Base-by-base conservation (phyloP, 106 monocot species). In the Dendrobium huoshanense region DNA sequence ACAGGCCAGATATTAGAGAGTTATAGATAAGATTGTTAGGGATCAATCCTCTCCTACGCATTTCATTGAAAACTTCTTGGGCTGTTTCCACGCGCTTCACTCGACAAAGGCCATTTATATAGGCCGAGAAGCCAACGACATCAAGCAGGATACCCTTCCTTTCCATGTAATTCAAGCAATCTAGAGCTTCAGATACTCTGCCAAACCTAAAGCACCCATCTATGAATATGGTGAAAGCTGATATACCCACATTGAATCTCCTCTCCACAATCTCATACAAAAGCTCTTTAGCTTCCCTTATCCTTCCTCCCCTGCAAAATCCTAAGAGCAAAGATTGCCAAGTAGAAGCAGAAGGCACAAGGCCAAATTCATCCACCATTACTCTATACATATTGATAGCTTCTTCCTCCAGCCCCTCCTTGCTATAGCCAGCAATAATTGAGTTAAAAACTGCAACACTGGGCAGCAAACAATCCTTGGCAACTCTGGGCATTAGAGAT, bases 1-100 rank as follows among this genome's bases (percentile, higher is more conserved):
- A 86, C 55, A 88, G 77, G 33, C 90, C 94, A 80, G 82, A 85
- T 45, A 97, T 94, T 73, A 97, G 78, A 79, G 96, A 97, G 44
- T 97, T 97, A 76, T 92, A 97, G 16, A 81, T 82, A 59, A 92
- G 89, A 84, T 90, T 97, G 67, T 94, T 94, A 5, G 96, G 96
- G 22, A 97, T 85, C 31, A 97, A 74, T 76, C 90, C 89, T 77
- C 86, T 88, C n/a, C 67, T 78, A 40, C 41, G 59, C 94, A 97
- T 97, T 55, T 94, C 79, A 68, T 47, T 7, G 79, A 94, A 97
- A 67, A 77, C 86, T 8, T 85, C 68, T 16, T 65, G 44, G 27
- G 96, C 96, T 64, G 90, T 85, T 20, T 94, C 79, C 24, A 90
- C 83, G 78, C 54, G 80, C 68, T 87, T 83, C 18, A 79, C 51